These are phyloP conservation scores for Geotrichum bryndzae DNA, from an alignment of 1,139 yeast species.

Conservation along the genomic window DNA sequence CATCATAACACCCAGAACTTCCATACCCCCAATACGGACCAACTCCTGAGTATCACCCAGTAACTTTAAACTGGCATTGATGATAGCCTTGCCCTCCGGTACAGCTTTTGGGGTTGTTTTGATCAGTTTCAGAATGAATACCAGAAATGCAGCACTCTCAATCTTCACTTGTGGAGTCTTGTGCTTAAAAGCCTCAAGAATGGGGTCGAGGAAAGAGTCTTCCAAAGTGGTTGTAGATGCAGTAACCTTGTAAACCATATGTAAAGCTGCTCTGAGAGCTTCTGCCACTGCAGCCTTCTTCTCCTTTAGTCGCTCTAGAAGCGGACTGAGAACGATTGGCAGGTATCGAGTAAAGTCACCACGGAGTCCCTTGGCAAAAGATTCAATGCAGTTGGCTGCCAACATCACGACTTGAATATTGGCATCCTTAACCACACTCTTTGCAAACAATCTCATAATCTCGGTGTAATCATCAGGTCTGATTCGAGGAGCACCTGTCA, in stretches of 20 bases:
- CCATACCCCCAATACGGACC: constrained; percentile 72
- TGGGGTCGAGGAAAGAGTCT: constrained; percentile 49
- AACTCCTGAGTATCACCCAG: constrained; percentile 82
- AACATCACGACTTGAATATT: constrained; percentile 81
- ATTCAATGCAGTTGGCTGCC: constrained; percentile 65
- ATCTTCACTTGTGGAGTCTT: constrained; percentile 82
- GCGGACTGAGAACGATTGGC: constrained; percentile 49
- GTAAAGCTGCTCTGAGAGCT: constrained; percentile 60
- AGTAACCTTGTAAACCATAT: constrained; percentile 48
- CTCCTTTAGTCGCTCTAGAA: constrained; percentile 81
- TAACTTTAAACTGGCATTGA: constrained; percentile 52
- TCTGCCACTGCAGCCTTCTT: constrained; percentile 74
- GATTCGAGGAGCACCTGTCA: constrained; percentile 44
- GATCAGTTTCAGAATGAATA: constrained; percentile 56
- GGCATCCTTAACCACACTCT: constrained; percentile 71
- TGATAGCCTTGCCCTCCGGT: constrained; percentile 51
- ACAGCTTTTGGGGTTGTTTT: constrained; percentile 43
- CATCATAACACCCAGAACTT: constrained; percentile 75
- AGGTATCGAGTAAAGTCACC: constrained; percentile 51
- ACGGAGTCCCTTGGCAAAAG: constrained; percentile 63
- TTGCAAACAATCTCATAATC: constrained; percentile 55
- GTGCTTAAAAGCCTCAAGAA: constrained; percentile 55
- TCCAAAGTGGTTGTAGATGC: constrained; percentile 11
- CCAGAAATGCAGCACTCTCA: constrained; percentile 59
- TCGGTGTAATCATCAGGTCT: constrained; percentile 60